phyloP scores from a whole-genome alignment of 169 alveolate species.

The Perkinsus olseni region DNA sequence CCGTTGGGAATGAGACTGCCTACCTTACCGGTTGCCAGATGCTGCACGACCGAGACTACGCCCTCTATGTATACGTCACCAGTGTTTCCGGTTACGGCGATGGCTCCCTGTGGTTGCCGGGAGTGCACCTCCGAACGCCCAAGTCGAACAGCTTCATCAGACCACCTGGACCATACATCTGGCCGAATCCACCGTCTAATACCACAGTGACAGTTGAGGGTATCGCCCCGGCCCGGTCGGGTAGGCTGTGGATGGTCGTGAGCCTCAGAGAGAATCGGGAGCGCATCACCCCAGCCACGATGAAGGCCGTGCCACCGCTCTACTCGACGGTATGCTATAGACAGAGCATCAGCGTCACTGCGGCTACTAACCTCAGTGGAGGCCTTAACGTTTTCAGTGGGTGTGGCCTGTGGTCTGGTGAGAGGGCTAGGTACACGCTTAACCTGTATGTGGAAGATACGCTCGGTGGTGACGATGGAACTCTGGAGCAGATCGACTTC shows the following conservation, averaged over 20 bases:
- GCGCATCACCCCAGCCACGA: background rate
- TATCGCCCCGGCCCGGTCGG: background rate
- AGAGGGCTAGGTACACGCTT: background rate
- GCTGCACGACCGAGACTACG: background rate
- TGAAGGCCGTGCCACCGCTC: background rate
- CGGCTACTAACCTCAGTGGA: background rate
- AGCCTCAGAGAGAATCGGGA: background rate
- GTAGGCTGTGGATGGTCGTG: background rate
- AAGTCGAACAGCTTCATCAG: background rate
- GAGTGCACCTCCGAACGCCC: background rate
- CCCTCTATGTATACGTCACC: background rate
- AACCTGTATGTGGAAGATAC: slow-evolving; percentile 5
- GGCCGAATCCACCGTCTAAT: background rate
- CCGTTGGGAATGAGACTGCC: background rate
- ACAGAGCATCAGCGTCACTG: background rate
- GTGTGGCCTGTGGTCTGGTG: background rate
- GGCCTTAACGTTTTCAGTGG: background rate
- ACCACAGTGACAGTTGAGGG: background rate
- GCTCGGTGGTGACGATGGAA: background rate
- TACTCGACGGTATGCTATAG: background rate
- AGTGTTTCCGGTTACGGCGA: background rate
- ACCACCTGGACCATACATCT: background rate
- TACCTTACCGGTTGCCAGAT: slow-evolving; percentile 7
- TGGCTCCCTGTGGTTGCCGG: background rate
- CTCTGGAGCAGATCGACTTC: background rate